These are phyloP conservation scores for Piloderma croceum DNA, from an alignment of 768 basidiomycete genomes.

Conservation along the genomic window DNA sequence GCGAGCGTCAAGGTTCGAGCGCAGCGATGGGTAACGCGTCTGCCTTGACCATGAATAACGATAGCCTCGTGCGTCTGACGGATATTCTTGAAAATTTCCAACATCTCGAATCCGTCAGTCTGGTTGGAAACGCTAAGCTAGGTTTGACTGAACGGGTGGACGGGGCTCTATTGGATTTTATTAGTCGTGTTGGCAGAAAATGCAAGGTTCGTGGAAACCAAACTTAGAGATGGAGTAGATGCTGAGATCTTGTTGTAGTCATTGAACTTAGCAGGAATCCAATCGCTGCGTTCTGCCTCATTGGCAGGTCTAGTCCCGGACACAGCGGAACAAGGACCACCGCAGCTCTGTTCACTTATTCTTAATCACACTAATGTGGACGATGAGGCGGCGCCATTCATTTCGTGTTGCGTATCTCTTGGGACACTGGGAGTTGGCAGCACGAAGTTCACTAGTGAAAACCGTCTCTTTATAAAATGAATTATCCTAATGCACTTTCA, in stretches of 20 bases:
- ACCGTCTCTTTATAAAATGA: neutral
- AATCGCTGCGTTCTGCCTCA: conserved; percentile 44
- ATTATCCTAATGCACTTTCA: neutral
- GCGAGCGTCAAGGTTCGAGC: conserved; percentile 39
- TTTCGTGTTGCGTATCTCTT: conserved; percentile 47
- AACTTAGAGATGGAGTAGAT: no score
- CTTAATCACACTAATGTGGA: conserved; percentile 60
- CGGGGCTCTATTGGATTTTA: conserved; percentile 38
- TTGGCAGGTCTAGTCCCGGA: conserved; percentile 43
- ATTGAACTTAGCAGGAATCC: conserved; percentile 55
- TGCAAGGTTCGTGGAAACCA: conserved; percentile 54
- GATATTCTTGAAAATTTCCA: conserved; percentile 29
- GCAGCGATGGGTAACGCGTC: conserved; percentile 40
- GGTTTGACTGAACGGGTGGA: conserved; percentile 32
- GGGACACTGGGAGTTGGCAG: conserved; percentile 46
- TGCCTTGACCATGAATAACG: conserved; percentile 54
- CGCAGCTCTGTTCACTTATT: conserved; percentile 42
- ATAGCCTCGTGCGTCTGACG: conserved; percentile 39
- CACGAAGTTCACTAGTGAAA: conserved; percentile 56
- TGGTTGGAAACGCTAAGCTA: conserved; percentile 62
- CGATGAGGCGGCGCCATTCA: conserved; percentile 47
- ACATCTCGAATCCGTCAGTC: conserved; percentile 46
- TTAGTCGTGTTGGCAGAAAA: conserved; percentile 48
- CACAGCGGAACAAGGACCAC: conserved; percentile 23
- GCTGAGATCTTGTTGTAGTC: no score